Evolutionary conservation across 257 asterid genomes (phyloP), one percentile per base, ranked within the genome.

Genomic region (Solanum clarkiae): DNA sequence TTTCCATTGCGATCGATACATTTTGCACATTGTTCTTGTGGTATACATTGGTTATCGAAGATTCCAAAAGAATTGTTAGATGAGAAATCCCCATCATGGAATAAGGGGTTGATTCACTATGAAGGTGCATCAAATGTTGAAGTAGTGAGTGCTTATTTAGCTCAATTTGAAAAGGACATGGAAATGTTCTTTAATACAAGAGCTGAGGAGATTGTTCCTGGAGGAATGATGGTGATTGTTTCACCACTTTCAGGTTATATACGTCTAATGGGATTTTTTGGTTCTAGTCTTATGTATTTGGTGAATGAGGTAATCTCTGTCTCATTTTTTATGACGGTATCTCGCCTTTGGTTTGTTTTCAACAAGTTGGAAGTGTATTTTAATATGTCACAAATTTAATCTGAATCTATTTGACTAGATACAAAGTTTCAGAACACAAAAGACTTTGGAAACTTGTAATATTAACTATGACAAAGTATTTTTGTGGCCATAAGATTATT

Each of bases 31-130:
- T 62, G 16, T 22, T 85, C 91, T 4, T 59, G 74, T 24, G 49
- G 90, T 24, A 80, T 91, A 13, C 87, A 88, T 0, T 89, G 93
- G 93, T 89, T 91, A 4, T 90, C 90, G 8, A 62, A 70, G 45
- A 42, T 60, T 72, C 94, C 92, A 1, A 84, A 86, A 59, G 80
- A 75, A 16, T 1, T 82, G 0, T 6, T 40, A n/a, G 89, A 85
- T 55, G 45, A 36, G 0, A 80, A 80, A 3, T 84, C 91, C 6
- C 56, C 55, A 2, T 84, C 88, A 2, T 87, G 88, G 88, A 90
- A 89, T 10, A 65, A 81, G 7, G 90, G 89, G 9, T 85, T 79
- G 45, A 84, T 89, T 18, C 85, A 85, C 65, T 89, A 85, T 24
- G 1, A 24, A 0, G 85, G 86, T 10, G 88, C 91, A 0, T 4